phyloP scores from a whole-genome alignment of 306 rosid species.

The Gynostemma pentaphyllum region DNA sequence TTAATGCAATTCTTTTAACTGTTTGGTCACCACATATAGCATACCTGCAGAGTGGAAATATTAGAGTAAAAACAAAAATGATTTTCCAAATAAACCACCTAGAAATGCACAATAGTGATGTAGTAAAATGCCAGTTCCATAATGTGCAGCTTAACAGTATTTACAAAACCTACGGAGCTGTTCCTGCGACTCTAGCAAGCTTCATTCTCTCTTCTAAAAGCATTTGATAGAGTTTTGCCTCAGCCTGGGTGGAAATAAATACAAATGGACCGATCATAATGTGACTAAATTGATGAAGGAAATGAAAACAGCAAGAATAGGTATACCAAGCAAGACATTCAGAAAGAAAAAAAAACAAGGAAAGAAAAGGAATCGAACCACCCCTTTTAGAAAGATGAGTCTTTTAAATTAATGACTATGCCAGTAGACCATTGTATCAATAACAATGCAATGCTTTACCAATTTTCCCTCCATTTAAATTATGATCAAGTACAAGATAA shows the following conservation, averaged over 20 bases:
- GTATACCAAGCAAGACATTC: background rate
- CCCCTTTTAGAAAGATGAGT: too few species aligned
- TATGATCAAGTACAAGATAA: background rate
- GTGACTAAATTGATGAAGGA: background rate
- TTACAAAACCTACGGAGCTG: slow-evolving; percentile 56
- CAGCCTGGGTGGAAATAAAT: slow-evolving; percentile 35
- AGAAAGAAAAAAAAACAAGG: background rate
- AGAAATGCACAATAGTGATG: background rate
- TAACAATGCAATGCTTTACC: background rate
- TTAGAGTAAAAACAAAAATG: background rate
- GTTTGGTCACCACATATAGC: slow-evolving; percentile 91
- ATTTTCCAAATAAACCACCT: background rate
- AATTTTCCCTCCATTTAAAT: background rate
- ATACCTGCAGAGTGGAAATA: slow-evolving; percentile 35
- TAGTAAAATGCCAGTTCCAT: background rate
- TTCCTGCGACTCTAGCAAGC: slow-evolving; percentile 63
- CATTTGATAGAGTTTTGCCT: slow-evolving; percentile 45
- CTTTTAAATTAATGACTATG: too few species aligned
- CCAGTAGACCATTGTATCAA: too few species aligned
- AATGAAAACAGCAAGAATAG: background rate
- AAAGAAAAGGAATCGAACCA: too few species aligned
- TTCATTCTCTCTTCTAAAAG: slow-evolving; percentile 85
- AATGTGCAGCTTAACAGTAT: background rate
- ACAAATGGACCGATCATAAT: background rate
- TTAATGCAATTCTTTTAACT: slow-evolving; percentile 52